Conservation (phyloP, 306 rosid species). For the Quercus engelmannii region DNA sequence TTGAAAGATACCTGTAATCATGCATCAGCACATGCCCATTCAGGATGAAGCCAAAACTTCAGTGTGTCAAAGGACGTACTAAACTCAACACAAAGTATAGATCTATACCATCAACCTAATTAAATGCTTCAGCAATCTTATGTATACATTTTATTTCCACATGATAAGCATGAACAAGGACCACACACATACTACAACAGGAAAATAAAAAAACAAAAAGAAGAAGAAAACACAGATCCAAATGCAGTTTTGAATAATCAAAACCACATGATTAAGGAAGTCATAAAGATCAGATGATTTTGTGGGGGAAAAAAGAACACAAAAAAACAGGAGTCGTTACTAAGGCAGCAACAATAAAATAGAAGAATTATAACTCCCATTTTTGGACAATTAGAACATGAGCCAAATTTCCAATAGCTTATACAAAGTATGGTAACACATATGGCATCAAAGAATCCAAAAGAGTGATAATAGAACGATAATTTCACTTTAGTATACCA, state of each 20-base stretch:
- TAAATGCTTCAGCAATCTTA: neutral
- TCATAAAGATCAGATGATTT: too few species aligned
- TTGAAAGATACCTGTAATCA: slow-evolving; percentile 69
- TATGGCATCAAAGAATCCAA: neutral
- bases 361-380: neutral
- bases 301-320: too few species aligned
- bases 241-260: neutral
- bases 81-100: neutral
- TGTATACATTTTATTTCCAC: neutral
- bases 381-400: neutral
- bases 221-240: neutral
- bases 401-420: neutral
- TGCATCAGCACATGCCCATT: slow-evolving; percentile 11
- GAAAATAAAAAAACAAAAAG: neutral
- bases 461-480: neutral
- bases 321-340: neutral
- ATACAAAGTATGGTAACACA: neutral
- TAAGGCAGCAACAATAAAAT: neutral
- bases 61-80: neutral
- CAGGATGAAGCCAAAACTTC: slow-evolving; percentile 15
- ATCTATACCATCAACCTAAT: neutral
- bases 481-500: neutral
- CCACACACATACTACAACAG: neutral
- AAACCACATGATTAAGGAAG: too few species aligned
- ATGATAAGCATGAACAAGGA: neutral